phyloP scores from a whole-genome alignment of 352 stramenopile genomes.

The Phytophthora constricta region DNA sequence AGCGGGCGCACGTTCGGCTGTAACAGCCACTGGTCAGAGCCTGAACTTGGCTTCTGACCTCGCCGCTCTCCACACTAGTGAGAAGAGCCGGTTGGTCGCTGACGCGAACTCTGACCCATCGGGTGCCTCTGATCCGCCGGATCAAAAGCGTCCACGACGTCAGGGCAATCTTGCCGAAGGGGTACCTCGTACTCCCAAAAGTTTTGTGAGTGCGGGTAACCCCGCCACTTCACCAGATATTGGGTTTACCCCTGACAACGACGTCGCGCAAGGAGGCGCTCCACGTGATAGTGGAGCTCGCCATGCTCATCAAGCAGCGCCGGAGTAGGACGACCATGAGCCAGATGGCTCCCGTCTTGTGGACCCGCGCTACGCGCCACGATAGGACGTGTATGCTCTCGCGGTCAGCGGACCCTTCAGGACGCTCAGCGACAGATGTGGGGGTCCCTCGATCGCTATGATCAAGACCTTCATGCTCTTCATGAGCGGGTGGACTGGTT shows the following conservation, averaged over 20 bases:
- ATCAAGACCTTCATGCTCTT: too few species aligned
- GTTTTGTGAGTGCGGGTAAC: neutral
- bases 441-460: too few species aligned
- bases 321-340: neutral
- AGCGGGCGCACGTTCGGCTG: too few species aligned
- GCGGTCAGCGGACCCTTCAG: too few species aligned
- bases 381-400: too few species aligned
- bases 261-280: neutral
- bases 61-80: neutral
- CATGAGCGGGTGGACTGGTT: too few species aligned
- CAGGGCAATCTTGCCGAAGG: neutral
- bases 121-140: neutral
- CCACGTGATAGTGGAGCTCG: neutral
- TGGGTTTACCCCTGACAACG: neutral
- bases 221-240: constrained; percentile 2
- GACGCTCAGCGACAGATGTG: too few species aligned
- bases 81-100: neutral
- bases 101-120: neutral
- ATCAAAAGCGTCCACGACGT: constrained; percentile 3
- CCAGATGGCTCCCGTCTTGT: too few species aligned
- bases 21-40: too few species aligned
- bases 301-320: neutral
- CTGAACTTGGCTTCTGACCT: neutral
- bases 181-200: neutral
- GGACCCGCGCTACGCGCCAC: neutral